Evolutionary conservation across 1,284 basidiomycete genomes (phyloP), one percentile per base, ranked within the genome.

Genomic region (Takashimella tepidaria): DNA sequence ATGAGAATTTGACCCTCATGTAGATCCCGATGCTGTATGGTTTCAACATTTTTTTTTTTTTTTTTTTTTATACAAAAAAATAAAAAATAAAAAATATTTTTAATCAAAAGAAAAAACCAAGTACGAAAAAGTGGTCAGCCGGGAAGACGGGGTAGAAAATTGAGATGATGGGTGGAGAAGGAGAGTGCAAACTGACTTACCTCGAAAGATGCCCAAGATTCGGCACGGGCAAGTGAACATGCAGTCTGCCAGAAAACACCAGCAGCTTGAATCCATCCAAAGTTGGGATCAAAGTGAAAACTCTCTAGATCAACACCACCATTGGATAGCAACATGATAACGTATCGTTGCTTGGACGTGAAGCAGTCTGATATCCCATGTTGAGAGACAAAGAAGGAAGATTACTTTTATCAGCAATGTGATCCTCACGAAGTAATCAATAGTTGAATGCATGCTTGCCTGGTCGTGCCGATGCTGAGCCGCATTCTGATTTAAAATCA

Each of bases 1-100:
- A 98, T 83, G 10, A 98, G 82, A 47, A 98, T 87, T 73, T 98
- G 96, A n/a, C 95, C 95, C 84, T 92, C 92, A 68, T 98, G 95
- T 31, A 98, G 80, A 73, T 98, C 95, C 19, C 95, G 90, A 75
- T 98, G 96, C 89, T 96, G 68, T 26, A 41, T n/a, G n/a, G n/a
- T n/a, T n/a, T n/a, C n/a, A n/a, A n/a, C n/a, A n/a, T n/a, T n/a
- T n/a, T n/a, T n/a, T n/a, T n/a, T n/a, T n/a, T n/a, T n/a, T n/a
- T n/a, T n/a, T n/a, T n/a, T n/a, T n/a, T n/a, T n/a, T n/a, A n/a
- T n/a, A n/a, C n/a, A n/a, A n/a, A n/a, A n/a, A n/a, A n/a, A n/a
- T n/a, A n/a, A n/a, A n/a, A n/a, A n/a, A n/a, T n/a, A n/a, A n/a
- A n/a, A n/a, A n/a, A n/a, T n/a, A n/a, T n/a, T n/a, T n/a, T n/a